Evolutionary conservation across 306 rosid genomes (phyloP).

Genomic region (Medicago arabica): DNA sequence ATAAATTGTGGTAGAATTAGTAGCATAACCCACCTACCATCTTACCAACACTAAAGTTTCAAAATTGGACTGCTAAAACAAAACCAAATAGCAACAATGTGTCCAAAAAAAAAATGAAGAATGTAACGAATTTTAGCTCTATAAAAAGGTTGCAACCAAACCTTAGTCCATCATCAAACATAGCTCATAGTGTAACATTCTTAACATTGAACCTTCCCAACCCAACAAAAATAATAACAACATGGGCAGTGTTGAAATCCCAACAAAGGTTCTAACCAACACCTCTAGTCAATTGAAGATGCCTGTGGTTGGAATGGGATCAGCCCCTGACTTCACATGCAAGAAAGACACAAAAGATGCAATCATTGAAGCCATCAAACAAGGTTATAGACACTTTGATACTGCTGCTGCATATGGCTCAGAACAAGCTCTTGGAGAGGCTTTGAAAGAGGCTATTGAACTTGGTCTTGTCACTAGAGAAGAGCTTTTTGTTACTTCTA

Average conservation of each 20-base stretch:
- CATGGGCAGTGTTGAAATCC: conserved; percentile 42
- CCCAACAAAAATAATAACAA: not conserved
- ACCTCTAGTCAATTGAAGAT: not conserved
- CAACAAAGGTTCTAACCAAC: conserved; percentile 35
- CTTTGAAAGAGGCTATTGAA: conserved; percentile 42
- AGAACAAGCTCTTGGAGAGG: conserved; percentile 52
- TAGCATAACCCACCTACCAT: too few relatives aligned
- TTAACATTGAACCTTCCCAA: not conserved
- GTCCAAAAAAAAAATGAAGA: too few relatives aligned
- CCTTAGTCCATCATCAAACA: not conserved
- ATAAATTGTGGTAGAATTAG: too few relatives aligned
- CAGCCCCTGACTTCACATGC: conserved; percentile 55
- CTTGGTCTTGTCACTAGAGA: conserved; percentile 51
- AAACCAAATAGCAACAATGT: too few relatives aligned
- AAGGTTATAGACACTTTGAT: conserved; percentile 58
- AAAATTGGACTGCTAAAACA: too few relatives aligned
- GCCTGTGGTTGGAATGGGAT: conserved; percentile 56
- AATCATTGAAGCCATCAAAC: conserved; percentile 51
- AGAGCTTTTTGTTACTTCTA: conserved; percentile 59
- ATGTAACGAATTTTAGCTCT: too few relatives aligned
- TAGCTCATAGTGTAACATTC: not conserved
- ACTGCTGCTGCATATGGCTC: conserved; percentile 57
- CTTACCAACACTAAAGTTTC: too few relatives aligned
- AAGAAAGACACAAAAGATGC: conserved; percentile 51
- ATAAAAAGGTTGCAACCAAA: not conserved